Evolutionary conservation across 2,329 filamentous ascomycete species (phyloP).

Genomic region (Exophiala sideris): DNA sequence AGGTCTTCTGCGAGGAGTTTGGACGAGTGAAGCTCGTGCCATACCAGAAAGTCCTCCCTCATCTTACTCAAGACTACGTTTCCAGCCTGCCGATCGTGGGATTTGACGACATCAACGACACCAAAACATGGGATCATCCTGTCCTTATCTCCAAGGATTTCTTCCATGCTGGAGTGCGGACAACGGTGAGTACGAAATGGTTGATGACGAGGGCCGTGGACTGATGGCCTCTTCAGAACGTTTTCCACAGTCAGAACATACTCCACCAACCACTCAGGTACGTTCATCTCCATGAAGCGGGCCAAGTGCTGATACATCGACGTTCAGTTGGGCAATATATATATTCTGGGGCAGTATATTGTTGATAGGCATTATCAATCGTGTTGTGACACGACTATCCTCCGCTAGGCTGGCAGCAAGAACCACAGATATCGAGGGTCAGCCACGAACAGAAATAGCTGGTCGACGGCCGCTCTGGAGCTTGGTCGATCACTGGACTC

Average conservation of each 20-base stretch:
- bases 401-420: constrained; percentile 5
- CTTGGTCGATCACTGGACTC: constrained; percentile 32
- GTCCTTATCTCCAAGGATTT: constrained; percentile 35
- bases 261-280: constrained; percentile 39
- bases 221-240: constrained; percentile 1
- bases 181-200: constrained; percentile 31
- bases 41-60: constrained; percentile 20
- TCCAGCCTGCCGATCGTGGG: constrained; percentile 33
- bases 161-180: constrained; percentile 33
- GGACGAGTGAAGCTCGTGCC: constrained; percentile 31
- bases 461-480: background rate
- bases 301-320: no score
- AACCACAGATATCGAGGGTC: constrained; percentile 20
- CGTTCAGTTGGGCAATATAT: constrained; percentile 33
- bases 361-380: constrained; percentile 34
- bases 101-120: constrained; percentile 31
- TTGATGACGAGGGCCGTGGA: background rate
- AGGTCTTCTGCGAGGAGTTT: constrained; percentile 23
- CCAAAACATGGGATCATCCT: constrained; percentile 25
- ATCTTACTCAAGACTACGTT: constrained; percentile 36
- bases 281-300: background rate
- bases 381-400: constrained; percentile 29
- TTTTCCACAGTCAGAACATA: constrained; percentile 32
- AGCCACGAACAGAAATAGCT: background rate
- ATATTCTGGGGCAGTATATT: constrained; percentile 41